phyloP scores from a whole-genome alignment of 352 stramenopile genomes.

The Pythium insidiosum region DNA sequence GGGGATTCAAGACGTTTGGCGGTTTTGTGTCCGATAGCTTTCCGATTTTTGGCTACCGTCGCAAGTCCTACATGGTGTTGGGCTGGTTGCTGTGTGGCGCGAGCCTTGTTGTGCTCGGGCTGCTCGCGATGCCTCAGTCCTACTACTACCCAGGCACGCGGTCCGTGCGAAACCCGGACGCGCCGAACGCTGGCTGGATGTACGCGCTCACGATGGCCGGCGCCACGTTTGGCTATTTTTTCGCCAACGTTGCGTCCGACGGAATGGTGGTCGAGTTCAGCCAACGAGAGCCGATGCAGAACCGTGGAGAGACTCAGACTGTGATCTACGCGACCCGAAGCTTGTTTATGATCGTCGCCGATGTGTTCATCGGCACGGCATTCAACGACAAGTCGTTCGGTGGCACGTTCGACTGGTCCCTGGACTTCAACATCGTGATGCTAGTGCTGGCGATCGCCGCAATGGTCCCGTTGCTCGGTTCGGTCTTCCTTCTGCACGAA shows the following conservation, averaged over 20 bases:
- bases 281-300: slow-evolving; percentile 47
- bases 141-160: slow-evolving; percentile 15
- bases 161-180: slow-evolving; percentile 11
- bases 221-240: slow-evolving; percentile 79
- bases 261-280: slow-evolving; percentile 67
- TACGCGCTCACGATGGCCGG: slow-evolving; percentile 71
- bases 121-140: slow-evolving; percentile 12
- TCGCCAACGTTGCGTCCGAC: slow-evolving; percentile 81
- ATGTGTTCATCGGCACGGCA: slow-evolving; percentile 38
- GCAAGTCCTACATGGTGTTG: slow-evolving; percentile 60
- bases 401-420: slow-evolving; percentile 32
- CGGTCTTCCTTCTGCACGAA: slow-evolving; percentile 49
- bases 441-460: slow-evolving; percentile 23
- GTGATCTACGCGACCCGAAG: slow-evolving; percentile 33
- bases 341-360: slow-evolving; percentile 32
- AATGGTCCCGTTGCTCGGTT: slow-evolving; percentile 32
- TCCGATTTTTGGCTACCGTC: slow-evolving; percentile 43
- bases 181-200: slow-evolving; percentile 26
- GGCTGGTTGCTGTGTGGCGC: slow-evolving; percentile 39
- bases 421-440: slow-evolving; percentile 34
- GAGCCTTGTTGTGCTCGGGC: slow-evolving; percentile 28
- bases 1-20: slow-evolving; percentile 59
- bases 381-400: slow-evolving; percentile 34
- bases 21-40: slow-evolving; percentile 59
- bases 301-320: slow-evolving; percentile 50